phyloP scores from a whole-genome alignment of 2,329 filamentous ascomycete species.

The Berkeleyomyces basicola region DNA sequence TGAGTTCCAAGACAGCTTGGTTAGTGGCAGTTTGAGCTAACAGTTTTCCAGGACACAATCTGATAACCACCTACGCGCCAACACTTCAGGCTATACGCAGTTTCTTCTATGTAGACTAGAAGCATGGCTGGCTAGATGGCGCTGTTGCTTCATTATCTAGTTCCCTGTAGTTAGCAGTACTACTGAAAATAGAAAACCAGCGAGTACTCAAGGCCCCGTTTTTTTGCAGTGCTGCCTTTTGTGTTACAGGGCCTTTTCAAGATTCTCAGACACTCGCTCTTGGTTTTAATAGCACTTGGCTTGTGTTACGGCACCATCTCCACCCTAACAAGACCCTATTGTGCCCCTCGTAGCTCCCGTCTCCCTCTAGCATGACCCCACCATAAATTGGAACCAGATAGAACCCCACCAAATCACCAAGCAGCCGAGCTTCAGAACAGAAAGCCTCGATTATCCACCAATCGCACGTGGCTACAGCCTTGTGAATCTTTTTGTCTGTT shows the following conservation, averaged over 20 bases:
- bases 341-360: background rate
- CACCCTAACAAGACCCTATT: background rate
- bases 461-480: background rate
- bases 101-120: conserved; percentile 33
- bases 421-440: background rate
- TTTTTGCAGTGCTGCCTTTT: background rate
- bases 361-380: background rate
- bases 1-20: background rate
- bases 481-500: background rate
- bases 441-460: background rate
- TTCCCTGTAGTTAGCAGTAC: no score
- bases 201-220: no score
- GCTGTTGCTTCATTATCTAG: background rate
- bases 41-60: conserved; percentile 43
- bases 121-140: background rate
- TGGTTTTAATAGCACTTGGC: background rate
- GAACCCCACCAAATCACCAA: background rate
- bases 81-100: conserved; percentile 48
- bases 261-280: background rate
- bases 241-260: background rate
- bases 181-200: no score
- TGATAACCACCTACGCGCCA: conserved; percentile 47
- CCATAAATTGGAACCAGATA: background rate
- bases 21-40: background rate
- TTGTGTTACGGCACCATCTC: background rate